A percentile compares a stretch with the other conserved stretches of the same genome.
Conservation (phyloP, 2,329 filamentous ascomycete species). For the Aspergillus fischeri region DNA sequence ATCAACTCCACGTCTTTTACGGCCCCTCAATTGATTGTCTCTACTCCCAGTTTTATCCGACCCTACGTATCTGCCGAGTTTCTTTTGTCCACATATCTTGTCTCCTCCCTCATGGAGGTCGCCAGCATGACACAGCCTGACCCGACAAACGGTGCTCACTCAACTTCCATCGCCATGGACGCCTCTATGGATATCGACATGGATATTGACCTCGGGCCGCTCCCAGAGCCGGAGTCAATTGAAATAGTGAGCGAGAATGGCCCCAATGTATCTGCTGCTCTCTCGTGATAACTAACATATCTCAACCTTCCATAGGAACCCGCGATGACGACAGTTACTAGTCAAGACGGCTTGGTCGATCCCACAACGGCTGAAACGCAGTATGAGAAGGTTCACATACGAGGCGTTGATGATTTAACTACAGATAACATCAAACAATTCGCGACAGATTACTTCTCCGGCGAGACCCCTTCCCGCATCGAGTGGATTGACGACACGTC, state of each 20-base stretch:
- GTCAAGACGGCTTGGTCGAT: constrained; percentile 22
- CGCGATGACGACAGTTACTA: constrained; percentile 7
- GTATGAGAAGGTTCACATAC: constrained; percentile 70
- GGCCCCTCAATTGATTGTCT: neutral
- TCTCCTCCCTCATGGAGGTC: constrained; percentile 1
- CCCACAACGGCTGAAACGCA: constrained; percentile 31
- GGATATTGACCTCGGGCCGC: constrained; percentile 57
- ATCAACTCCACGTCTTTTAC: neutral
- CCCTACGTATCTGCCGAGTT: neutral
- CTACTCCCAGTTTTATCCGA: neutral
- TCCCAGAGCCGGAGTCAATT: constrained; percentile 39
- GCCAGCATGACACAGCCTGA: constrained; percentile 1
- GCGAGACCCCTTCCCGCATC: constrained; percentile 56
- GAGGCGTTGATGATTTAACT: constrained; percentile 75
- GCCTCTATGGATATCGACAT: constrained; percentile 67
- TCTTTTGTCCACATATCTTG: neutral
- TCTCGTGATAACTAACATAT: constrained; percentile 1
- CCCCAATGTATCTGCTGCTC: neutral
- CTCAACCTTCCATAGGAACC: constrained; percentile 19
- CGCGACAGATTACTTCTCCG: constrained; percentile 62
- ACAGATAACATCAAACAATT: constrained; percentile 77
- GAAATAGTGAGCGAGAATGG: constrained; percentile 24
- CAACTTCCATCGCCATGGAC: constrained; percentile 21
- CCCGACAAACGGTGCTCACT: neutral
- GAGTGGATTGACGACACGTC: constrained; percentile 97